phyloP scores from a whole-genome alignment of 192 early-diverging fungal genomes.

The Podila verticillata region DNA sequence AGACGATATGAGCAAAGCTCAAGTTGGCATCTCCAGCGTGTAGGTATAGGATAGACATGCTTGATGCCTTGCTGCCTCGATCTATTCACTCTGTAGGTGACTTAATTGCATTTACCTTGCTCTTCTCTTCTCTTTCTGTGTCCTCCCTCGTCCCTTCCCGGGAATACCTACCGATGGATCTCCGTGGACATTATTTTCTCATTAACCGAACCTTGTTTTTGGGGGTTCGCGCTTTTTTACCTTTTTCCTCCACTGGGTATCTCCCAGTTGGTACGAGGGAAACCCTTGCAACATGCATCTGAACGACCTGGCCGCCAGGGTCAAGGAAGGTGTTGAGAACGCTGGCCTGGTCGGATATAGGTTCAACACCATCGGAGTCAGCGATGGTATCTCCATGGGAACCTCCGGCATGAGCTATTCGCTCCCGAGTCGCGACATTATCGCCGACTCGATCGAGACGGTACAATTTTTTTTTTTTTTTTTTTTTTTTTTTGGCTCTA shows the following conservation, averaged over 20 bases:
- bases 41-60: conserved; percentile 51
- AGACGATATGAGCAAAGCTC: conserved; percentile 84
- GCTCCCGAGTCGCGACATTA: conserved; percentile 95
- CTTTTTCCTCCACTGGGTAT: not conserved
- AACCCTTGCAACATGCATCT: conserved; percentile 99
- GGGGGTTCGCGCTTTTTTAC: not conserved
- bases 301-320: conserved; percentile 83
- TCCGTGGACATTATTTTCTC: not conserved
- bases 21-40: conserved; percentile 97
- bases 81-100: no score
- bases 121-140: no score
- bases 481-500: no score
- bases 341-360: conserved; percentile 93
- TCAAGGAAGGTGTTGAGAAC: conserved; percentile 92
- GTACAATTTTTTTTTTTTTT: conserved; percentile 51
- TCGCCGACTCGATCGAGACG: conserved; percentile 99
- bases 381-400: conserved; percentile 98
- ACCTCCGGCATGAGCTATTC: conserved; percentile 97
- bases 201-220: no score
- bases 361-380: conserved; percentile 99
- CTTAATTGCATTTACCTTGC: no score
- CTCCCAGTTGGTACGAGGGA: conserved; percentile 92
- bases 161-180: no score
- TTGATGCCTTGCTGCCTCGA: no score
- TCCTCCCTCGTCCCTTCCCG: no score